Base-by-base conservation (phyloP, 352 stramenopile genomes). In the Phytophthora citricola region DNA sequence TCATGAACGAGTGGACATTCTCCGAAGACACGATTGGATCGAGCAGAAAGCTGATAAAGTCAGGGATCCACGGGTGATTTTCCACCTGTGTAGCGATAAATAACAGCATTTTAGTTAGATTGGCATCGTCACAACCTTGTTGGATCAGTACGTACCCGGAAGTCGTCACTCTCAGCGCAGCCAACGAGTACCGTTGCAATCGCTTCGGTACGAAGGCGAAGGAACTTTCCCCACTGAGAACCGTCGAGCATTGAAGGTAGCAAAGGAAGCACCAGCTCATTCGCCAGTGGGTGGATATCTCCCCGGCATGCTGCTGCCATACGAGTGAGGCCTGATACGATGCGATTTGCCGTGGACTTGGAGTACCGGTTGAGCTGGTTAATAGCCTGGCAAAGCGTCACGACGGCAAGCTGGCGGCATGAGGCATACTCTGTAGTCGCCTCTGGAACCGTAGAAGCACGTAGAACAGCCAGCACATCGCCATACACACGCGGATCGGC, bases 301-400 rank as follows among this genome's bases (percentile, higher is more conserved):
- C 66, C 27, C 3, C 64, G 63, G 62, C 78, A 86, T 1, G 76
- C 76, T 27, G 66, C 71, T 43, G 78, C 78, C 32, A 87, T 54
- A 27, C 81, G 76, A 34, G 75, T 85, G 34, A 90, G 76, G 17
- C 77, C 79, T 5, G 69, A 72, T 3, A 92, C 62, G 29, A 93
- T 89, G 10, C 80, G 71, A 20, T 76, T 85, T 2, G 73, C 69
- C 17, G 83, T 74, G 3, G 90, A 85, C 75, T 94, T 91, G 41
- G 85, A 87, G 72, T 94, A 94, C 14, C 83, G 78, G 46, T 86
- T 72, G 5, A 94, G 60, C 63, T 92, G 85, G 32, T 71, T 73
- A 12, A 88, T 66, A 4, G 85, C 83, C 29, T 79, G 69, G 20
- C 72, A 69, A 22, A 94, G 43, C 11, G 75, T 78, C 4, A 60